Evolutionary conservation across 2,329 filamentous ascomycete genomes (phyloP).

Genomic region (Myriangium duriaei): DNA sequence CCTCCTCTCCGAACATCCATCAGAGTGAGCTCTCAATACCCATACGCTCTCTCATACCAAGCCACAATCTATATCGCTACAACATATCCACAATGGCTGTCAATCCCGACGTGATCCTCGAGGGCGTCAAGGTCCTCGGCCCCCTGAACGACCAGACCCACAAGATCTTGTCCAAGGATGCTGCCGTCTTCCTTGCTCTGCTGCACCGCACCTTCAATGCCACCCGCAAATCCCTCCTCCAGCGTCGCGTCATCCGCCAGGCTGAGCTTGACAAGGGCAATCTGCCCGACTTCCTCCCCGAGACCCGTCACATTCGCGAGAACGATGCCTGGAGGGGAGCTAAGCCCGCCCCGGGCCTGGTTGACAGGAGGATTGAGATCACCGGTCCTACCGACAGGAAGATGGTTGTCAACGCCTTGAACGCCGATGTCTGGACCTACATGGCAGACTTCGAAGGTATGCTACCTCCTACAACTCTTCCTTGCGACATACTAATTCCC

Average conservation of each 20-base stretch:
- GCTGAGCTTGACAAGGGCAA: slow-evolving; percentile 83
- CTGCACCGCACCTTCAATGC: slow-evolving; percentile 90
- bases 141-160: slow-evolving; percentile 62
- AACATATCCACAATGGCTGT: slow-evolving; percentile 13
- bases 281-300: slow-evolving; percentile 85
- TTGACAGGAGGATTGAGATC: slow-evolving; percentile 92
- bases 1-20: no score
- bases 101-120: slow-evolving; percentile 55
- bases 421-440: slow-evolving; percentile 94
- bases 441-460: slow-evolving; percentile 98
- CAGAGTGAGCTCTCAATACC: no score
- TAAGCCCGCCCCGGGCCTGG: slow-evolving; percentile 76
- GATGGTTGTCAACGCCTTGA: slow-evolving; percentile 97
- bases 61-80: no score
- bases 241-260: slow-evolving; percentile 76
- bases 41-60: no score
- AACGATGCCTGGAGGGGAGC: slow-evolving; percentile 90
- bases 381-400: slow-evolving; percentile 95
- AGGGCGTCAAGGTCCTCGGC: slow-evolving; percentile 79
- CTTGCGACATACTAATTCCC: background rate
- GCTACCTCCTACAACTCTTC: no score
- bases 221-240: slow-evolving; percentile 76
- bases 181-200: slow-evolving; percentile 81
- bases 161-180: slow-evolving; percentile 86
- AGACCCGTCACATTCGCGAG: slow-evolving; percentile 91